Base-by-base conservation (phyloP, 345 rosid genomes). In the Aethionema arabicum region DNA sequence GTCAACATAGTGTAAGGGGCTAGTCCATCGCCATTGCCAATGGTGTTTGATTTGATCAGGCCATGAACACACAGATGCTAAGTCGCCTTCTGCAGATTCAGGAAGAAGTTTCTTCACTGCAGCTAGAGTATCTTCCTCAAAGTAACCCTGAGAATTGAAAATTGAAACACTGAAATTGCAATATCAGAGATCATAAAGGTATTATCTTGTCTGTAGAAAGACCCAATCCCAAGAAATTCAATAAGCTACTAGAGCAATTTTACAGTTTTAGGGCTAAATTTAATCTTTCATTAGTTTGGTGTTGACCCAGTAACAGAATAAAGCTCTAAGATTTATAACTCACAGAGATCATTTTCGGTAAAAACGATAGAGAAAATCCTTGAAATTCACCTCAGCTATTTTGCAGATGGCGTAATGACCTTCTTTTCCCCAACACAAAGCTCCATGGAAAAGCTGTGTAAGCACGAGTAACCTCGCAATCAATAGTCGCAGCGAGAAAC, bases 61-160 rank as follows among this genome's bases (percentile, higher is more conserved):
- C 96, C 99, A 93, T 9, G 99, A 77, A 74, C 97, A 93, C 40
- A 93, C 85, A 56, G 88, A 67, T 42, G 97, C 96, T 67, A 93
- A 76, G 68, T 93, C 92, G 32, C 95, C 99, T 47, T 78, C 78
- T 38, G 97, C 88, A 8, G 81, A 93, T 63, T 65, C 84, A 5
- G 97, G 97, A 27, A 93, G 76, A 69, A 93, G 77, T 30, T 77
- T 78, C 63, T 79, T 85, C 36, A 85, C 85, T 0, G 84, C 82
- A 71, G 82, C 95, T 57, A 50, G 36, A 53, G 92, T 82, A 63
- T 83, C 96, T 56, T 80, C 79, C 45, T 72, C 80, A 50, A 93
- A 80, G 72, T 77, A 90, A 16, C 74, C 83, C 97, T 89, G 45
- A 46, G 13, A 32, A 66, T 27, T 14, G 11, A 66, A 67, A 62